Conservation (phyloP, 2,329 filamentous ascomycete species). For the Botrytis aclada region DNA sequence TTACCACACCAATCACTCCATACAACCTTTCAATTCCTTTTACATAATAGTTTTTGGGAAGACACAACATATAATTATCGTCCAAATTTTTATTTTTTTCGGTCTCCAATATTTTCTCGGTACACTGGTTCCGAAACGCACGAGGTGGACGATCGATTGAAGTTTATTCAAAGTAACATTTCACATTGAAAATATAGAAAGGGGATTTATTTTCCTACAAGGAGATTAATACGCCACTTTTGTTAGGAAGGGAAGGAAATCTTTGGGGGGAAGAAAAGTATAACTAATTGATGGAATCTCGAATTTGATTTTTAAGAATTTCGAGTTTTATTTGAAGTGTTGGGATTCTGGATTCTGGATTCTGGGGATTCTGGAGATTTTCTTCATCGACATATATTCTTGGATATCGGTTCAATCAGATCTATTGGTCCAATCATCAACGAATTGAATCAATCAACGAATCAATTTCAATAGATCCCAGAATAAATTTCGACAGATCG, state of each 20-base stretch:
- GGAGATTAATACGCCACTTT: constrained; percentile 17
- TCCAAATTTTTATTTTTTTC: background rate
- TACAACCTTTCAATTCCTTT: background rate
- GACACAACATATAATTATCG: constrained; percentile 16
- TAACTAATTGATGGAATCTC: background rate
- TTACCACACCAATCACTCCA: background rate
- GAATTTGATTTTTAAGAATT: background rate
- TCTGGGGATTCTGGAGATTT: background rate
- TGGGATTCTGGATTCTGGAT: background rate
- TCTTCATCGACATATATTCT: background rate
- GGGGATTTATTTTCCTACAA: background rate
- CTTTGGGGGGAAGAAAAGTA: background rate
- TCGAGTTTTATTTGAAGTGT: background rate
- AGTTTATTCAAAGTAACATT: constrained; percentile 13
- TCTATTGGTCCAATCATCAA: background rate
- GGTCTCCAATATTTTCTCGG: background rate
- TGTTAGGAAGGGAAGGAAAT: background rate
- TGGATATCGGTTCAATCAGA: background rate
- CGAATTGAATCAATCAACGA: background rate
- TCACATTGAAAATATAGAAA: background rate
- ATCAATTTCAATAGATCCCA: background rate
- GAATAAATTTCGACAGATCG: background rate
- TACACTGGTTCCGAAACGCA: constrained; percentile 20
- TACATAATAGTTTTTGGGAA: background rate
- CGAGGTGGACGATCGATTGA: constrained; percentile 16